phyloP scores from a whole-genome alignment of 495 filamentous ascomycete species.

The Chaetomium tenue region DNA sequence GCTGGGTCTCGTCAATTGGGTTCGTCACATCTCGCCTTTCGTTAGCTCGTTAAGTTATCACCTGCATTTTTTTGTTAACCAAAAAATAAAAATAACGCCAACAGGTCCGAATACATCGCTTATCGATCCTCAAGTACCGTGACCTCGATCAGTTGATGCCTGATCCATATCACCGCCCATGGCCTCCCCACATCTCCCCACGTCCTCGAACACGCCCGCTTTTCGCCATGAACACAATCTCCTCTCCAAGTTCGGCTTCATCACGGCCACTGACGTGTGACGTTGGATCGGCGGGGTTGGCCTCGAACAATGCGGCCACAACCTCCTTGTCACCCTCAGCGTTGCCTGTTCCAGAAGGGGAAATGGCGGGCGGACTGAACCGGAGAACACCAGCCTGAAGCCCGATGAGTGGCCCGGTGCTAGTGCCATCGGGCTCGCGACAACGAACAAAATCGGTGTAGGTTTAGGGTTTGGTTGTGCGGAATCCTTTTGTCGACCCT shows the following conservation, averaged over 20 bases:
- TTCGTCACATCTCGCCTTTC: not conserved
- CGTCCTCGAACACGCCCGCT: not conserved
- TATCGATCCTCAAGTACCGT: not conserved
- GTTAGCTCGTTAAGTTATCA: not conserved
- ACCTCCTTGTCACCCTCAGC: conserved; percentile 24
- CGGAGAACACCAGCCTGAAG: not conserved
- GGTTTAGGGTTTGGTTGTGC: not conserved
- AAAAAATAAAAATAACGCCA: too few species aligned
- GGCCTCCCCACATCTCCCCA: not conserved
- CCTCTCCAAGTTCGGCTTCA: conserved; percentile 15
- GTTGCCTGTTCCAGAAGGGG: conserved; percentile 22
- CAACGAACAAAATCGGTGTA: not conserved
- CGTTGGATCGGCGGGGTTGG: conserved; percentile 28
- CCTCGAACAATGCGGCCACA: conserved; percentile 32
- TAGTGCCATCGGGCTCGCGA: not conserved
- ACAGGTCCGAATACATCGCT: too few species aligned
- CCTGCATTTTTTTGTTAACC: not conserved
- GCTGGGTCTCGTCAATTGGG: not conserved
- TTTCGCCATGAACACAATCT: not conserved
- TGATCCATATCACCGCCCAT: not conserved
- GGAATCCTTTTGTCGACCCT: not conserved
- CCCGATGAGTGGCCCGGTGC: conserved; percentile 2
- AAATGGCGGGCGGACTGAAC: not conserved
- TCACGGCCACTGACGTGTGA: conserved; percentile 33
- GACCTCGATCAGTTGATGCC: conserved; percentile 5